Conservation (phyloP, 225 moss, liverwort and hornwort genomes). For the Thuidium tamariscinum region DNA sequence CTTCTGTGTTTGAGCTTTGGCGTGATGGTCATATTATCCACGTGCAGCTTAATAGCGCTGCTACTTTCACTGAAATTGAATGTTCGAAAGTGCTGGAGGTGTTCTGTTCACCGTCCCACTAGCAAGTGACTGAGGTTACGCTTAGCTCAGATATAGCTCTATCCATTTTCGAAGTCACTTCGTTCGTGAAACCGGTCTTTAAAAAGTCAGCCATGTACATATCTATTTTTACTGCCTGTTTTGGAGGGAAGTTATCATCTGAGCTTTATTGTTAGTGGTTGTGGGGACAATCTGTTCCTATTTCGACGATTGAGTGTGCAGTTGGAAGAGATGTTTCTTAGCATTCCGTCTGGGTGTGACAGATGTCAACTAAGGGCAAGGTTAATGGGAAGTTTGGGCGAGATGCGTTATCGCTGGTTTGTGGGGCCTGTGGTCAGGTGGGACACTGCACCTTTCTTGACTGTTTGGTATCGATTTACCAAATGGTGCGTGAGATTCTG, state of each 20-base stretch:
- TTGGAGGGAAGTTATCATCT: neutral
- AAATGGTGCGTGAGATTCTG: neutral
- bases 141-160: neutral
- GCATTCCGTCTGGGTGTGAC: conserved; percentile 56
- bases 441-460: conserved; percentile 17
- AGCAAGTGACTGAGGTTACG: neutral
- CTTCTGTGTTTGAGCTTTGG: neutral
- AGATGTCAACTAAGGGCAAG: conserved; percentile 63
- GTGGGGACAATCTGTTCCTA: neutral
- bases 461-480: conserved; percentile 6
- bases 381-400: conserved; percentile 88
- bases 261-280: neutral
- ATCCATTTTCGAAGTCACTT: neutral
- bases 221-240: neutral
- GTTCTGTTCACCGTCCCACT: neutral
- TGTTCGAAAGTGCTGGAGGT: neutral
- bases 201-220: neutral
- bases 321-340: conserved; percentile 8
- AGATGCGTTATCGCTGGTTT: conserved; percentile 89
- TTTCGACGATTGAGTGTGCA: neutral
- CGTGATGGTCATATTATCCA: neutral
- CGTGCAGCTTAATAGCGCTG: neutral
- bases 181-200: neutral
- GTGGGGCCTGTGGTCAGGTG: conserved; percentile 99
- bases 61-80: neutral